Conservation (phyloP, 2,329 filamentous ascomycete genomes). For the Aspergillus sp. region DNA sequence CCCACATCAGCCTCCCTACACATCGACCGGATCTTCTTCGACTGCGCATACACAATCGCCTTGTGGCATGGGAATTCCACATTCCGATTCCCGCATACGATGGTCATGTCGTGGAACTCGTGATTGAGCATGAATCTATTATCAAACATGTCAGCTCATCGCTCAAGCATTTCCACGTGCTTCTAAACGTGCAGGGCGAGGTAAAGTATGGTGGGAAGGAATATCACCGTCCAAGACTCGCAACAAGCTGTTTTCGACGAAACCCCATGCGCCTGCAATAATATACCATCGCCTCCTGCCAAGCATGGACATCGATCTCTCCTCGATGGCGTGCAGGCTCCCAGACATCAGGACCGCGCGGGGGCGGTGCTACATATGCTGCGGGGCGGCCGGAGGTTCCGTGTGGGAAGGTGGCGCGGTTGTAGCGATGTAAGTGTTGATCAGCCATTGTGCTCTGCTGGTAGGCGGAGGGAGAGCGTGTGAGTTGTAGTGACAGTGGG, state of each 20-base stretch:
- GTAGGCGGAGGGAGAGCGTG: background rate
- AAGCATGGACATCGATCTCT: background rate
- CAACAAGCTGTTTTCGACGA: background rate
- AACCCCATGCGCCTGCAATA: background rate
- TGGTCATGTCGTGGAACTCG: constrained; percentile 4
- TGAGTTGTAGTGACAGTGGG: background rate
- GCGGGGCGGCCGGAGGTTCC: background rate
- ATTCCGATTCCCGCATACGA: background rate
- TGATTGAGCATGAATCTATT: background rate
- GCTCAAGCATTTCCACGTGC: no score
- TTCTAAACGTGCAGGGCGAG: no score
- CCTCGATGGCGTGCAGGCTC: background rate
- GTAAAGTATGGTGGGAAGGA: background rate
- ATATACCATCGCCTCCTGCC: background rate
- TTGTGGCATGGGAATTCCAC: constrained; percentile 10
- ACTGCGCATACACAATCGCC: constrained; percentile 12
- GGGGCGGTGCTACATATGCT: background rate
- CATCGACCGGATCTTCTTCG: background rate
- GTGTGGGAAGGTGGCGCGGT: background rate
- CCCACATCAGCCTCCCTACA: background rate
- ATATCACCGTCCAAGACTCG: background rate
- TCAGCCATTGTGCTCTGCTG: background rate
- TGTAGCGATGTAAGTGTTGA: background rate
- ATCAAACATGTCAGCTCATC: background rate
- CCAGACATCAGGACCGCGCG: background rate